Evolutionary conservation across 768 basidiomycete species (phyloP), one percentile per base, ranked within the genome.

Genomic region (Suillus spraguei): DNA sequence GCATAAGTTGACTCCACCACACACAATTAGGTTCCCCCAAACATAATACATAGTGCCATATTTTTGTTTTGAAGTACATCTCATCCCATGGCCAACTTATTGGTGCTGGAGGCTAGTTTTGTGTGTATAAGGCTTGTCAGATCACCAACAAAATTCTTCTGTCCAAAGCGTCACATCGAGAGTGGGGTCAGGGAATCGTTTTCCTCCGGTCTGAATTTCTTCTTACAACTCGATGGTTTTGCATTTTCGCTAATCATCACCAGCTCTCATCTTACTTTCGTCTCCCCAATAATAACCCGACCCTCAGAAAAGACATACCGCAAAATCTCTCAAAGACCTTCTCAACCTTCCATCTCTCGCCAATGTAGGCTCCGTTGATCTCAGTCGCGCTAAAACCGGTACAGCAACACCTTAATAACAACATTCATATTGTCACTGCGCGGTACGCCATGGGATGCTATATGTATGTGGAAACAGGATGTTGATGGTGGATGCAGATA

Each of bases 401-500:
- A 4, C 73, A 76, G 16, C 75, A 83, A 64, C 81, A 90, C 68
- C 69, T 82, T 3, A 74, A 79, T 17, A 80, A 77, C 63, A 87
- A 92, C 68, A 88, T 97, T 63, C 86, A 89, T 64, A 86, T 97
- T 32, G 85, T 97, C 61, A 87, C 82, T n/a, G n/a, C n/a, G 92
- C 95, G 0, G 94, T 97, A 32, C 82, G 91, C 41, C 96, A 97
- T 76, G 95, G 96, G 41, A 92, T 96, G 86, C 74, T 96, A 66
- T 87, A 90, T 70, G 84, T 87, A 9, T 83, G 92, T 4, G 96
- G 96, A 8, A 77, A 81, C 67, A 79, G 92, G 11, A 78, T 97
- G 52, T 78, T 99, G 59, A 95, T 97, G 86, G 96, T 90, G 49
- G 96, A 98, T 70, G 96, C 96, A 8, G 96, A 99, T 68, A 95